A percentile compares a stretch with the other conserved stretches of the same genome.
Evolutionary conservation across 257 asterid genomes (phyloP).

Genomic region (Ligustrum vulgare): DNA sequence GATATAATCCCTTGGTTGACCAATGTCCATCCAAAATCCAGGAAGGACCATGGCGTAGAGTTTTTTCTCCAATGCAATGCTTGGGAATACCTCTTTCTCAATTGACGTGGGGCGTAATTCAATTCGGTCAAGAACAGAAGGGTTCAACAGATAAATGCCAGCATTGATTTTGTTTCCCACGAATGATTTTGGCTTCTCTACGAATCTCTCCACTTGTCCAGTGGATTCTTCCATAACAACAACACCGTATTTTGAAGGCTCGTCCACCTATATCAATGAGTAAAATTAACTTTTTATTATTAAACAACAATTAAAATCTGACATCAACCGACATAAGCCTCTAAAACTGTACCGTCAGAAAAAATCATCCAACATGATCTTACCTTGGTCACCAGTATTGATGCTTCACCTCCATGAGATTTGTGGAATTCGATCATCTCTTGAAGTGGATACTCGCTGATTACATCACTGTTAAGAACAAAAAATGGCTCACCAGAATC

Average conservation of each 20-base stretch:
- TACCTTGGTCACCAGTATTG: conserved; percentile 90
- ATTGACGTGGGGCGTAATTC: conserved; percentile 82
- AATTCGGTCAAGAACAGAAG: conserved; percentile 73
- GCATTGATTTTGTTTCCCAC: conserved; percentile 95
- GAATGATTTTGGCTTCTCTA: conserved; percentile 85
- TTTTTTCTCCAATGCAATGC: conserved; percentile 62
- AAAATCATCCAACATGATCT: background rate
- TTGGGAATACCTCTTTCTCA: conserved; percentile 85
- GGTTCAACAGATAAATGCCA: conserved; percentile 78
- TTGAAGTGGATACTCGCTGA: conserved; percentile 83
- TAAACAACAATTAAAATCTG: background rate
- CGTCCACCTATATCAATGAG: conserved; percentile 64
- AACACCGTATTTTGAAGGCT: conserved; percentile 90
- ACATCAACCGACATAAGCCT: background rate
- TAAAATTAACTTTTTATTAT: background rate
- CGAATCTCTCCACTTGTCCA: conserved; percentile 85
- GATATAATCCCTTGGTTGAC: conserved; percentile 89
- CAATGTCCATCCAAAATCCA: conserved; percentile 96
- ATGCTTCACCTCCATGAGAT: conserved; percentile 96
- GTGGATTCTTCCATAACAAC: conserved; percentile 75
- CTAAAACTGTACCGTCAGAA: background rate
- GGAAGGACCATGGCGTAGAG: conserved; percentile 83
- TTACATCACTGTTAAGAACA: conserved; percentile 95
- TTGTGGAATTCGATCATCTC: conserved; percentile 92
- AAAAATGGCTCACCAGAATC: conserved; percentile 88